Evolutionary conservation across 805 yeast genomes (phyloP).

Genomic region (Metschnikowia borealis): DNA sequence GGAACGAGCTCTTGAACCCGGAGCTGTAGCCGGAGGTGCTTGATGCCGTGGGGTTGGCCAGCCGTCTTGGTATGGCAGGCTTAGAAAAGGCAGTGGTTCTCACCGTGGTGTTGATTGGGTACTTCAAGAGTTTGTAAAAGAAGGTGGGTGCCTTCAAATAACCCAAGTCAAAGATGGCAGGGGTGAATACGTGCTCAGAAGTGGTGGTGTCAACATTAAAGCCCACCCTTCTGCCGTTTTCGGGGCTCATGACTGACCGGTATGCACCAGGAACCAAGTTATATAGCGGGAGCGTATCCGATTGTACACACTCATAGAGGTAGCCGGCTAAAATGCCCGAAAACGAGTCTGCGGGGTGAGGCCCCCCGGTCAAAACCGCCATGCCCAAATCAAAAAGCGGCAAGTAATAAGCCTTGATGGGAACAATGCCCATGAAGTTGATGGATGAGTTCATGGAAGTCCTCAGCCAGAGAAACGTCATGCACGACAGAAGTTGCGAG

Average conservation of each 20-base stretch:
- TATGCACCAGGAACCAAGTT: conserved; percentile 35
- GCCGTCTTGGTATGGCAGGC: conserved; percentile 5
- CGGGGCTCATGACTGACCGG: conserved; percentile 4
- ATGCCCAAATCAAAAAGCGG: conserved; percentile 39
- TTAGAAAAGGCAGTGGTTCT: conserved; percentile 28
- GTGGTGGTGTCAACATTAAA: conserved; percentile 14
- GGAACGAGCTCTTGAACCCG: conserved; percentile 17
- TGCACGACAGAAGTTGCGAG: conserved; percentile 46
- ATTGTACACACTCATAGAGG: conserved; percentile 58
- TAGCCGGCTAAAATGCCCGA: conserved; percentile 57
- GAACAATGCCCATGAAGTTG: conserved; percentile 49
- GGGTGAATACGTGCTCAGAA: conserved; percentile 10
- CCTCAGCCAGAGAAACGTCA: conserved; percentile 62
- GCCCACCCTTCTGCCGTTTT: conserved; percentile 27
- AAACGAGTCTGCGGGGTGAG: conserved; percentile 34
- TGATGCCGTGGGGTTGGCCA: conserved; percentile 1
- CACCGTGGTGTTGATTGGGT: conserved; percentile 24
- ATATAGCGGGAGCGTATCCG: conserved; percentile 45
- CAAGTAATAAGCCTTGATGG: conserved; percentile 53
- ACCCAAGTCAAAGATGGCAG: conserved; percentile 47
- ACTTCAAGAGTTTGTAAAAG: conserved; percentile 29
- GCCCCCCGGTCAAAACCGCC: conserved; percentile 41
- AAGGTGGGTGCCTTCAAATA: conserved; percentile 53
- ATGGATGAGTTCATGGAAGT: conserved; percentile 50
- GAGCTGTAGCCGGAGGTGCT: conserved; percentile 4